These are phyloP conservation scores for Fusarium avenaceum DNA, from an alignment of 2,329 filamentous ascomycete species.

Conservation along the genomic window DNA sequence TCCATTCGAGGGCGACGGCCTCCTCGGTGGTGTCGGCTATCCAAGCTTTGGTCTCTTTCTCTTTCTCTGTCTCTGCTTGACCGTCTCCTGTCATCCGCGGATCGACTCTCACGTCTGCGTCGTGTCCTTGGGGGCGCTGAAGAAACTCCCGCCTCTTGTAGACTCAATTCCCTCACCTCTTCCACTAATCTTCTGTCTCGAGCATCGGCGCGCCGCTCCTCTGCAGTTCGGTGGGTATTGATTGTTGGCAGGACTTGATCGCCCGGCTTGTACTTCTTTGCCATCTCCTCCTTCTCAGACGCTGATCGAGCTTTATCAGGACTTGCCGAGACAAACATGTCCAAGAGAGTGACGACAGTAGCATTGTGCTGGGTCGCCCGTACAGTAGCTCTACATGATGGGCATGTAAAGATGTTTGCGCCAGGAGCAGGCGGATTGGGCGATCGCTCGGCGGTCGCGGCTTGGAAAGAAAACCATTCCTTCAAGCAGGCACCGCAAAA, in stretches of 20 bases:
- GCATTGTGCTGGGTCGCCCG: constrained; percentile 92
- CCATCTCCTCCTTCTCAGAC: constrained; percentile 82
- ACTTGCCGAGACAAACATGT: constrained; percentile 86
- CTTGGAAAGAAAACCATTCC: constrained; percentile 93
- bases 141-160: constrained; percentile 74
- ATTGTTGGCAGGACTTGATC: constrained; percentile 82
- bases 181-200: constrained; percentile 79
- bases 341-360: constrained; percentile 87
- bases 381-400: constrained; percentile 88
- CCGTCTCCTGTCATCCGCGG: constrained; percentile 52
- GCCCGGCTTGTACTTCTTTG: constrained; percentile 81
- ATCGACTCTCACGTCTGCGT: constrained; percentile 54
- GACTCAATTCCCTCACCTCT: constrained; percentile 78
- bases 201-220: constrained; percentile 69
- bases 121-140: constrained; percentile 51
- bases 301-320: constrained; percentile 78
- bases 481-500: constrained; percentile 96
- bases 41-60: constrained; percentile 45
- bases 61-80: constrained; percentile 44
- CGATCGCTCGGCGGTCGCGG: constrained; percentile 66
- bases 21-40: constrained; percentile 50
- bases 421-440: constrained; percentile 64
- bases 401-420: constrained; percentile 81
- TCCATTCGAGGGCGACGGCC: constrained; percentile 46
- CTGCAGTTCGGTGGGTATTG: constrained; percentile 62